Evolutionary conservation across 768 basidiomycete genomes (phyloP).

Genomic region (Heimioporus sp.): DNA sequence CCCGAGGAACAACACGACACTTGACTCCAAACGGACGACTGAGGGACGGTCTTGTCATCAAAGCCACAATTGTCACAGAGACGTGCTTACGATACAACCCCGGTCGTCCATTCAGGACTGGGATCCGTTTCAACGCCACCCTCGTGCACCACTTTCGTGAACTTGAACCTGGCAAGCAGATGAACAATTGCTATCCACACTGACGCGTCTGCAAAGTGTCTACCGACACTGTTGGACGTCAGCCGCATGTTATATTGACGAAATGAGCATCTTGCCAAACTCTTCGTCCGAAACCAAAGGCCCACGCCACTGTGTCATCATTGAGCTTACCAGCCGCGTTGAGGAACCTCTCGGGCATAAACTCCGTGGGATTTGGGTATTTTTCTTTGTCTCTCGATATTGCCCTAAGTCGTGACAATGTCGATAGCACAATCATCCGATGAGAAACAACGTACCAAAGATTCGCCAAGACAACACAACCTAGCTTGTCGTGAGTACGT

Average conservation of each 20-base stretch:
- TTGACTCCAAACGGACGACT: conserved; percentile 30
- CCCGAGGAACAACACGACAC: conserved; percentile 25
- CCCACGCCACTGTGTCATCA: conserved; percentile 18
- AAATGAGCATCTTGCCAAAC: conserved; percentile 16
- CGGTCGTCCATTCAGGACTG: conserved; percentile 26
- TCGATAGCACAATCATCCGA: too few species aligned
- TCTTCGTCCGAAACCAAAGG: conserved; percentile 31
- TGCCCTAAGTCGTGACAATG: conserved; percentile 17
- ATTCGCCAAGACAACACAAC: conserved; percentile 30
- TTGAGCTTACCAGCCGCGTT: conserved; percentile 23
- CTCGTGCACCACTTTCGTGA: conserved; percentile 27
- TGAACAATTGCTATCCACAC: conserved; percentile 32
- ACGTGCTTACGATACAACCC: conserved; percentile 26
- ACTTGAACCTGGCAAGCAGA: conserved; percentile 28
- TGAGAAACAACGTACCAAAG: conserved; percentile 20
- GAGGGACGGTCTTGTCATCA: conserved; percentile 1
- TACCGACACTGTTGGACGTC: conserved; percentile 20
- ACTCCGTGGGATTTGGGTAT: conserved; percentile 27
- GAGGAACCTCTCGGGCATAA: conserved; percentile 30
- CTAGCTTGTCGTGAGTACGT: conserved; percentile 19
- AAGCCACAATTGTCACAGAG: not conserved
- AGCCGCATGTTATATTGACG: not conserved
- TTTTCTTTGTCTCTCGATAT: conserved; percentile 27
- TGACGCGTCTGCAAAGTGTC: conserved; percentile 31
- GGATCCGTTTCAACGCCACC: conserved; percentile 26